phyloP scores from a whole-genome alignment of 2,329 filamentous ascomycete species.

The Clonostachys rosea region DNA sequence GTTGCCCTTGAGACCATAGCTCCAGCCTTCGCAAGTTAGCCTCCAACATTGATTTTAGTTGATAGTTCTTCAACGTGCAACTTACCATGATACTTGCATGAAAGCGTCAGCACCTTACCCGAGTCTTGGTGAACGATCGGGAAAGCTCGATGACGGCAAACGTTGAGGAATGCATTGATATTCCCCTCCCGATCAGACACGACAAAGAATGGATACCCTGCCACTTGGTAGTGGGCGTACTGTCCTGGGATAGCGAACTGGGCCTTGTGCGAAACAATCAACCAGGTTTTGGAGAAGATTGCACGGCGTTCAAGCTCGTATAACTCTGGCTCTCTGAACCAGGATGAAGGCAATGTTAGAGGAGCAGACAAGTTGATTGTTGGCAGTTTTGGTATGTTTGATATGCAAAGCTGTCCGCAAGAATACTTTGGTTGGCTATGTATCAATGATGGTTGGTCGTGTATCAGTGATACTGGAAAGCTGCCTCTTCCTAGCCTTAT shows the following conservation, averaged over 20 bases:
- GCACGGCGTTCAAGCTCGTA: constrained; percentile 45
- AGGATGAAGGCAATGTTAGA: constrained; percentile 8
- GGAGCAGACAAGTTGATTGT: too few species aligned
- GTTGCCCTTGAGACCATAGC: constrained; percentile 33
- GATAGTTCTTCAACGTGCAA: neutral
- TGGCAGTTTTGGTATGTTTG: too few species aligned
- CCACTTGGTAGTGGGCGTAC: constrained; percentile 48
- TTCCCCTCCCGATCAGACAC: constrained; percentile 41
- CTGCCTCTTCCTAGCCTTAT: too few species aligned
- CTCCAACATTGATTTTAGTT: neutral
- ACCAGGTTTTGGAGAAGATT: constrained; percentile 46
- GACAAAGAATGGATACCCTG: constrained; percentile 51
- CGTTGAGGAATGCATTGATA: constrained; percentile 57
- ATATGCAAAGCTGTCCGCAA: too few species aligned
- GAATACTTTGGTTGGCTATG: too few species aligned
- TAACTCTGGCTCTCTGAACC: constrained; percentile 31
- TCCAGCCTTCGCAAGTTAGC: constrained; percentile 25
- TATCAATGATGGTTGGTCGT: too few species aligned
- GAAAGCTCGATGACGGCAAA: constrained; percentile 57
- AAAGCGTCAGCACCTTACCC: constrained; percentile 46
- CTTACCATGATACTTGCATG: constrained; percentile 10
- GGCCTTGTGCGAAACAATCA: constrained; percentile 18
- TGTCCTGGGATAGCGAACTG: constrained; percentile 33
- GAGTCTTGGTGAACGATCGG: constrained; percentile 46
- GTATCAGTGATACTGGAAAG: too few species aligned